Base-by-base conservation (phyloP, 202 grass and related monocot genomes). In the Panicum virgatum region DNA sequence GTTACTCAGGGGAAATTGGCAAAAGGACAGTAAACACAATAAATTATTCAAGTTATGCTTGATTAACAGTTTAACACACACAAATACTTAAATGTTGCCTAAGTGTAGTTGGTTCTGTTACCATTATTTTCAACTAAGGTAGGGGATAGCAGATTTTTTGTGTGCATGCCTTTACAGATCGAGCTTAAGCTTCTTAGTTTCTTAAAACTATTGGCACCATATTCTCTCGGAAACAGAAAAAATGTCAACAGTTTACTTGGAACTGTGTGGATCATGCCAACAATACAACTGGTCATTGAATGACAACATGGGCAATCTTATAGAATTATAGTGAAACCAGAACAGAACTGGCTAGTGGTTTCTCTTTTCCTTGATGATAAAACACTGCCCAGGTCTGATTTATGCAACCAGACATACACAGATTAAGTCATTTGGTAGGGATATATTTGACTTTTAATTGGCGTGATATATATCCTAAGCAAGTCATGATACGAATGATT, bases 51-150 rank as follows among this genome's bases (percentile, higher is more conserved):
- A 20, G 7, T 9, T 23, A 81, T 68, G 39, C 29, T 61, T 65
- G 40, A 75, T 58, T 59, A 42, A 80, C n/a, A n/a, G n/a, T n/a
- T n/a, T n/a, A n/a, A n/a, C n/a, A 71, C 9, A 73, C n/a, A 40
- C 20, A 88, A 43, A 79, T 64, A 66, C 1, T 71, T 78, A 73
- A 72, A 18, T 12, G 36, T 45, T 66, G 32, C 37, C 19, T 29
- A 23, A 34, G 37, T 75, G 23, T 45, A 22, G 7, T 43, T 75
- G 71, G 16, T 18, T 45, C 5, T 20, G 22, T 67, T 32, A 34
- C 43, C 44, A 50, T 7, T 37, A 48, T 62, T 16, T 61, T 38
- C 69, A 42, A 59, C 27, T 20, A 82, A 36, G 45, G 9, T 19
- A 13, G 29, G 42, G 18, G 7, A 34, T 13, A 48, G 3, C 19